These are phyloP conservation scores for Dryas octopetala DNA, from an alignment of 306 rosid genomes.

Conservation along the genomic window DNA sequence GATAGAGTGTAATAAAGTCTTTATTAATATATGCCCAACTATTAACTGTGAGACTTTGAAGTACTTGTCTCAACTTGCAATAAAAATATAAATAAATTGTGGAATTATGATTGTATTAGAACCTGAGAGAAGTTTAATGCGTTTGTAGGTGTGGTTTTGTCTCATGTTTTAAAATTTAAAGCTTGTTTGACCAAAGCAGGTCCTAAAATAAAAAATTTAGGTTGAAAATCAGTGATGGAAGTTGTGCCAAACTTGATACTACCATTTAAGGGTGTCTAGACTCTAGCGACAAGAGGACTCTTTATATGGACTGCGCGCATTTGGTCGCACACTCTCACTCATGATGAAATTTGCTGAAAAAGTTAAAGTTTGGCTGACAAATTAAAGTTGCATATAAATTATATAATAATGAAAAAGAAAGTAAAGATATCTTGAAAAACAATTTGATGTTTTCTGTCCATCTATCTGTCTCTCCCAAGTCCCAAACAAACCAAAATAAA, in stretches of 20 bases:
- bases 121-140: too few relatives aligned
- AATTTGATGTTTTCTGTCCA: not conserved
- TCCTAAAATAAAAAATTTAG: not conserved
- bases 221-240: not conserved
- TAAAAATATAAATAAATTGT: too few relatives aligned
- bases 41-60: too few relatives aligned
- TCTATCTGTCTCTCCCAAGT: too few relatives aligned
- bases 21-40: too few relatives aligned
- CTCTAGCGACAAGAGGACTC: not conserved
- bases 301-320: not conserved
- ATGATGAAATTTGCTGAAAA: not conserved
- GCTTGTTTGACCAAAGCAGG: not conserved
- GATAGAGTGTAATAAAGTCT: too few relatives aligned
- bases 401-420: not conserved
- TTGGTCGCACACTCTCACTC: not conserved
- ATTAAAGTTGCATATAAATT: not conserved
- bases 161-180: not conserved
- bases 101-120: too few relatives aligned
- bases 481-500: too few relatives aligned
- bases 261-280: constrained; percentile 1
- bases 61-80: too few relatives aligned
- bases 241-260: not conserved
- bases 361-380: not conserved
- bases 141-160: too few relatives aligned
- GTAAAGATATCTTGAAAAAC: not conserved